Evolutionary conservation across 306 rosid genomes (phyloP).

Genomic region (Oemleria cerasiformis): DNA sequence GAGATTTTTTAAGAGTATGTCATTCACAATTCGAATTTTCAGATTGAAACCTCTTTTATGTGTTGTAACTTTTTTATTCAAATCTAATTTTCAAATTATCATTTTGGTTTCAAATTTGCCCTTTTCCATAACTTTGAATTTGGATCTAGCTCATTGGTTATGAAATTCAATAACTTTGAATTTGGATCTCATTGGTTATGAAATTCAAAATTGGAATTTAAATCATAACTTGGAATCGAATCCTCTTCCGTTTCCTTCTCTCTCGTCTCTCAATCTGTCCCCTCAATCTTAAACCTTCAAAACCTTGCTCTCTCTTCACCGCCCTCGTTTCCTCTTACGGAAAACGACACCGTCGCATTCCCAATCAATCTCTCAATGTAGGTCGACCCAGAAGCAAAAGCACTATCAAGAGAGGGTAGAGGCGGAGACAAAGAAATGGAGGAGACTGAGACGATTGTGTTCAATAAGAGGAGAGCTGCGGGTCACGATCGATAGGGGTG

Average conservation of each 20-base stretch:
- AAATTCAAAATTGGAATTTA: too few relatives aligned
- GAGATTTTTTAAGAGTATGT: too few relatives aligned
- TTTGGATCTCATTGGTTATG: too few relatives aligned
- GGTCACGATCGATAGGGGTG: constrained; percentile 55
- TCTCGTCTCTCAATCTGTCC: constrained; percentile 26
- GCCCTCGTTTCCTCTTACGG: constrained; percentile 36
- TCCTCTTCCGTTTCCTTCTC: constrained; percentile 21
- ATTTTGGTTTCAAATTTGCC: too few relatives aligned
- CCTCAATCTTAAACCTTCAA: constrained; percentile 13
- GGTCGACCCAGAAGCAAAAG: constrained; percentile 31
- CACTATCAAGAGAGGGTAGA: constrained; percentile 16
- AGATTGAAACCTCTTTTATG: too few relatives aligned
- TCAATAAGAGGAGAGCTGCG: constrained; percentile 78
- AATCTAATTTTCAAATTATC: too few relatives aligned
- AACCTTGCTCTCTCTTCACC: constrained; percentile 35
- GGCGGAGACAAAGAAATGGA: constrained; percentile 34
- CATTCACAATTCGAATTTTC: too few relatives aligned
- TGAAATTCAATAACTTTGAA: too few relatives aligned
- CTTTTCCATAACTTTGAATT: too few relatives aligned
- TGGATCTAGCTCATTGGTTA: too few relatives aligned
- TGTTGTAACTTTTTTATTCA: too few relatives aligned
- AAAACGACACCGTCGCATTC: constrained; percentile 38
- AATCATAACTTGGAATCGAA: too few relatives aligned
- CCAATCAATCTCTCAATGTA: constrained; percentile 27
- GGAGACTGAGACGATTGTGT: constrained; percentile 33